Evolutionary conservation across 768 basidiomycete species (phyloP).

Genomic region (Ramaria rubella): DNA sequence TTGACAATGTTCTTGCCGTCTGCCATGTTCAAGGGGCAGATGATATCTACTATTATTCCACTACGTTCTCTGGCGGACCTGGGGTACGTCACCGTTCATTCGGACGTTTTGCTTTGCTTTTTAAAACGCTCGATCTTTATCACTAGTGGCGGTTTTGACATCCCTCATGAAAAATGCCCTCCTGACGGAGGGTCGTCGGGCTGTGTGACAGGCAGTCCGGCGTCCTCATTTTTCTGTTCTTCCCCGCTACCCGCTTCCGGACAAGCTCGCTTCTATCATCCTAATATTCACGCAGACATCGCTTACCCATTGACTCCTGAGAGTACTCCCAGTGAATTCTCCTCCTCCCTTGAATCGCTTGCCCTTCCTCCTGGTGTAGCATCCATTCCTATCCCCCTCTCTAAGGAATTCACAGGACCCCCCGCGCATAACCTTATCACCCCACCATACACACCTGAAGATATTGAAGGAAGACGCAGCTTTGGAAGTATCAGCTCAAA

Average conservation of each 20-base stretch:
- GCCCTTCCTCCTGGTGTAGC: slow-evolving; percentile 17
- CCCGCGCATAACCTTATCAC: slow-evolving; percentile 45
- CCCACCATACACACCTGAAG: slow-evolving; percentile 76
- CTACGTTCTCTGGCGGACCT: slow-evolving; percentile 91
- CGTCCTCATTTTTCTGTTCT: slow-evolving; percentile 50
- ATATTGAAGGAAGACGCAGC: slow-evolving; percentile 39
- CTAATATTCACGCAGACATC: slow-evolving; percentile 5
- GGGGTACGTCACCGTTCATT: slow-evolving; percentile 48
- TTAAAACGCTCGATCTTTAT: slow-evolving; percentile 3
- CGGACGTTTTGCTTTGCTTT: not conserved
- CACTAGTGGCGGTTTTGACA: slow-evolving; percentile 91
- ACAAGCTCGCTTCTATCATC: not conserved
- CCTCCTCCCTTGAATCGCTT: slow-evolving; percentile 9
- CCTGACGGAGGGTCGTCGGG: slow-evolving; percentile 90
- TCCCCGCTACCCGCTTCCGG: slow-evolving; percentile 18
- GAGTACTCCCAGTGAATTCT: slow-evolving; percentile 4
- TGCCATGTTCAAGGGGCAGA: slow-evolving; percentile 77
- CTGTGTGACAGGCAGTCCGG: slow-evolving; percentile 91
- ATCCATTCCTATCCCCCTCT: slow-evolving; percentile 37
- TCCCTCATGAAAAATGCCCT: slow-evolving; percentile 88
- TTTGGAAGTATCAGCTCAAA: slow-evolving; percentile 37
- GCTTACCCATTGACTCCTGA: slow-evolving; percentile 12
- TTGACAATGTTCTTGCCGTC: slow-evolving; percentile 78
- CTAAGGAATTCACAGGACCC: slow-evolving; percentile 26
- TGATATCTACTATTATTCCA: slow-evolving; percentile 86